phyloP scores from a whole-genome alignment of 208 protist genomes.

The Trypanosoma melophagium region DNA sequence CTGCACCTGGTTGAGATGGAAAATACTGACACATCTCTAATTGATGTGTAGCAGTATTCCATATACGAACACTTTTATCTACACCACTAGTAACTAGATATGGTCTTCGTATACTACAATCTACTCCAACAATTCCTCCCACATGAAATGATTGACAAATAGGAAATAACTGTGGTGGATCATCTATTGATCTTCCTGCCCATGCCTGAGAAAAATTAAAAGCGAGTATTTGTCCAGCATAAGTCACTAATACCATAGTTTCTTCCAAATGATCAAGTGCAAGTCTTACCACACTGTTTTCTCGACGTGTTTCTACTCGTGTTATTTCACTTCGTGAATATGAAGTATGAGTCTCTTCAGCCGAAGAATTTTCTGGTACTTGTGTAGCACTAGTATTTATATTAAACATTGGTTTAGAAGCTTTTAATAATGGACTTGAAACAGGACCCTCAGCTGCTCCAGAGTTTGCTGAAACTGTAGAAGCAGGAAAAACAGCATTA shows the following conservation, averaged over 20 bases:
- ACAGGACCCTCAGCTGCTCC: background rate
- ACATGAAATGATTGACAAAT: constrained; percentile 87
- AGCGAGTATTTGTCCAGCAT: constrained; percentile 62
- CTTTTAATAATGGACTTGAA: background rate
- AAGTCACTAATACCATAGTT: constrained; percentile 60
- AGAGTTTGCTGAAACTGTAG: background rate
- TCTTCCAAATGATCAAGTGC: constrained; percentile 73
- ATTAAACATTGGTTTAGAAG: constrained; percentile 17
- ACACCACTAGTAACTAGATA: constrained; percentile 90
- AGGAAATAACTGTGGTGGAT: constrained; percentile 25
- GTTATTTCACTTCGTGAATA: constrained; percentile 3
- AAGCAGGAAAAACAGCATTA: background rate
- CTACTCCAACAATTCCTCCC: constrained; percentile 87
- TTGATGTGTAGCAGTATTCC: constrained; percentile 92
- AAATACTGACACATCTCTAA: constrained; percentile 90
- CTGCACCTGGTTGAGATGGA: constrained; percentile 74
- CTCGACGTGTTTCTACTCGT: constrained; percentile 12
- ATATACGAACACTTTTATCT: constrained; percentile 94
- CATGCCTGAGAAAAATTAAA: constrained; percentile 56
- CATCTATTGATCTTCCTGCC: constrained; percentile 30
- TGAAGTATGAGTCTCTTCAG: background rate
- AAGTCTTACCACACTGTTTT: constrained; percentile 49
- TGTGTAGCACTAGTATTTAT: constrained; percentile 5
- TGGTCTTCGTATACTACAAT: constrained; percentile 93
- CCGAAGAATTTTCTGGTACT: constrained; percentile 3